phyloP scores from a whole-genome alignment of 129 eudicot species.

The Arctium lappa region DNA sequence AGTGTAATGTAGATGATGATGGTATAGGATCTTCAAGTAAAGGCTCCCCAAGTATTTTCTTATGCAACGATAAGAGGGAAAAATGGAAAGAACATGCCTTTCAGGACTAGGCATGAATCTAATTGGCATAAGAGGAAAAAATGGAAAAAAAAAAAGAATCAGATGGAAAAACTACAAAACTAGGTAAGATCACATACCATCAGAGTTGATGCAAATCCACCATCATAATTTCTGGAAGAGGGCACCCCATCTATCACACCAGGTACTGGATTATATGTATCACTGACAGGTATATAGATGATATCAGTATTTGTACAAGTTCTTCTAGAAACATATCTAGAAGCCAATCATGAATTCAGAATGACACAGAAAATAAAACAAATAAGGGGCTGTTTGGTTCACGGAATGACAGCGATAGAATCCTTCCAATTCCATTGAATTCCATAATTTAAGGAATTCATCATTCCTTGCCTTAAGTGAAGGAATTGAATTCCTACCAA shows the following conservation, averaged over 20 bases:
- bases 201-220: slow-evolving; percentile 79
- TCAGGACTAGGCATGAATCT: too few species aligned
- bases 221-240: slow-evolving; percentile 77
- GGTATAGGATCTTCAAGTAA: too few species aligned
- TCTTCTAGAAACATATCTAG: background rate
- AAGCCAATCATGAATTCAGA: background rate
- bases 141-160: background rate
- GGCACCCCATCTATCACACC: slow-evolving; percentile 98
- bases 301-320: background rate
- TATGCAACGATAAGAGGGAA: too few species aligned
- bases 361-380: background rate
- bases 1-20: too few species aligned
- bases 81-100: too few species aligned
- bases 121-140: background rate
- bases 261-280: slow-evolving; percentile 91
- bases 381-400: background rate
- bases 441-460: too few species aligned
- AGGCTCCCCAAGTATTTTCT: too few species aligned
- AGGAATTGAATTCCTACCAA: too few species aligned
- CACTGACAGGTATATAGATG: slow-evolving; percentile 45
- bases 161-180: background rate
- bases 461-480: too few species aligned
- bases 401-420: too few species aligned
- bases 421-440: too few species aligned
- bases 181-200: slow-evolving; percentile 52